Base-by-base conservation (phyloP, 106 monocot genomes). In the Dioscorea alata region DNA sequence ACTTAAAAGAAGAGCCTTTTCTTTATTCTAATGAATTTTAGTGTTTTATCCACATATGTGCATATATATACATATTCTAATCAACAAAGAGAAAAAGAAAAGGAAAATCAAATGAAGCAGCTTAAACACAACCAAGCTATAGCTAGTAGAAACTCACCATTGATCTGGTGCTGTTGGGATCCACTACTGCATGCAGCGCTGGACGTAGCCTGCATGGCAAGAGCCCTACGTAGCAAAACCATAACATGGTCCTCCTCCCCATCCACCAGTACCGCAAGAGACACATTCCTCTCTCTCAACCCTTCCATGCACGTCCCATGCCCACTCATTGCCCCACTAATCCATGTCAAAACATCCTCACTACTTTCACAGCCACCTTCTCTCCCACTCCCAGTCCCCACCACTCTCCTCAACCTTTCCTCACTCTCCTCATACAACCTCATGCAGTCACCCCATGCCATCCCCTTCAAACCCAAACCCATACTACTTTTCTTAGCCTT, bases 291-390 rank as follows among this genome's bases (percentile, higher is more conserved):
- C 53, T 28, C 60, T 0, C 8, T 15, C 25, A 78, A 66, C 1
- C 78, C 83, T 10, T 71, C 73, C 50, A 74, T 18, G 70, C 83
- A 83, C 48, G 78, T 78, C 8, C 21, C 48, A 34, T 78, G 83
- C 4, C 71, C 35, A 9, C 78, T 53, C 70, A 78, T 53, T 2
- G 74, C 83, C 8, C 59, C 83, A 53, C 83, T 75, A 60, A 83
- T 51, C 83, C 83, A 83, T 48, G 82, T 60, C 16, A 17, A 23
- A 17, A 66, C 69, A 23, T 82, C 78, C 8, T 9, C 17, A 56
- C 12, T 6, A 10, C 3, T 28, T 3, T 28, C 28, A 28, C 28
- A 28, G 28, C 28, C 28, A 28, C 28, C 28, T 28, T 28, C 3
- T 28, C 4, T 3, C 5, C 42, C 34, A 34, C 61, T 57, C 28